Conservation (phyloP, 768 basidiomycete species). For the Termitomyces sp. region DNA sequence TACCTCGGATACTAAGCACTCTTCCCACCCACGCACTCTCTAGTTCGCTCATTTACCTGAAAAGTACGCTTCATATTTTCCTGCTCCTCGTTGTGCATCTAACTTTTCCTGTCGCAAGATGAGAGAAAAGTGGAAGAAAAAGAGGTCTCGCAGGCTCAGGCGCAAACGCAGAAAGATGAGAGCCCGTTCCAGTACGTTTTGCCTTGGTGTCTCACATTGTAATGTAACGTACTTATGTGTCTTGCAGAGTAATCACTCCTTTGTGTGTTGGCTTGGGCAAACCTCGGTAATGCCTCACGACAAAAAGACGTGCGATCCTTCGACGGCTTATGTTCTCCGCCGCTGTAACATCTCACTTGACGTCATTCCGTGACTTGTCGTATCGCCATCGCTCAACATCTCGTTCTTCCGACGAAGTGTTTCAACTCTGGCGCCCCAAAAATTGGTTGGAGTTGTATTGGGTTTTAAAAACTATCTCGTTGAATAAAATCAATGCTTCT, state of each 20-base stretch:
- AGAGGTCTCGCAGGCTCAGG: conserved; percentile 87
- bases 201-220: neutral
- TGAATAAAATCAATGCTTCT: conserved; percentile 7
- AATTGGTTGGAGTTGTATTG: conserved; percentile 8
- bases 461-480: conserved; percentile 8
- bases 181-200: conserved; percentile 82
- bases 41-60: conserved; percentile 26
- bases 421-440: conserved; percentile 3
- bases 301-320: conserved; percentile 6
- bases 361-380: conserved; percentile 19
- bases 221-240: neutral
- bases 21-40: conserved; percentile 11
- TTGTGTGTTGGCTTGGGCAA: conserved; percentile 16
- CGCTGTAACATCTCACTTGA: neutral
- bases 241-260: conserved; percentile 33
- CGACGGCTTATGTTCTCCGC: conserved; percentile 3
- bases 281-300: conserved; percentile 15
- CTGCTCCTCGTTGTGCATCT: neutral
- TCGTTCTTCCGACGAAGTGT: conserved; percentile 5
- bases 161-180: conserved; percentile 96
- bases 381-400: conserved; percentile 14
- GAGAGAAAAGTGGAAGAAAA: conserved; percentile 99
- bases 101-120: conserved; percentile 38
- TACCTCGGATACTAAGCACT: conserved; percentile 16
- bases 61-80: conserved; percentile 21